Evolutionary conservation across 768 basidiomycete genomes (phyloP), one percentile per base, ranked within the genome.

Genomic region (Suillus subaureus): DNA sequence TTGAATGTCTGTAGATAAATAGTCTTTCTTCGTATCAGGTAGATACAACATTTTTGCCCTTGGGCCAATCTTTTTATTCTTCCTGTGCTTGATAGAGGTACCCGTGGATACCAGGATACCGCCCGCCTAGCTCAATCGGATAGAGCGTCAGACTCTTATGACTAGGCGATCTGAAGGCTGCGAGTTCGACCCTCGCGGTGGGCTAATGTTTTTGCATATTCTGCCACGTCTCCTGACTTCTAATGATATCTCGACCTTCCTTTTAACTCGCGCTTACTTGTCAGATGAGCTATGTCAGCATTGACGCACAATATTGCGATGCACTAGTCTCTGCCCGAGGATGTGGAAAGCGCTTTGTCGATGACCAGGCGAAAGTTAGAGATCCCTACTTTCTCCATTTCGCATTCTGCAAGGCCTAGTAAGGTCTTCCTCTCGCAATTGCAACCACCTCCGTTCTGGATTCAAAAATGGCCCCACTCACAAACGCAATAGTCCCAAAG

Each of bases 121-220:
- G 84, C 84, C 85, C 82, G 84, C 83, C 84, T 85, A 86, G 85
- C 84, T 86, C 85, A 85, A 85, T 85, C 83, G 84, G 84, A 85
- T 86, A 85, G 84, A 86, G 84, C 84, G 84, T 85, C 84, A 86
- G 84, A 85, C 84, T 85, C 83, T 85, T 86, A 86, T 58, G 63
- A 73, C 70, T 77, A 77, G 76, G 78, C 76, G 63, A 83, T 84
- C 84, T 83, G 83, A 84, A 85, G 84, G 83, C 82, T 84, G 83
- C 84, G 83, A 84, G 84, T 85, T 84, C 83, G 83, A 84, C 83
- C 83, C 84, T 84, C 83, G 83, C 83, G 84, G 84, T 84, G 83
- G 83, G 83, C 84, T 85, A 84, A 61, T 68, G 51, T 65, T 73
- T 80, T 73, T 66, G 31, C 9, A 31, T 18, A 1, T 18, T 28